Conservation (phyloP, 495 filamentous ascomycete genomes). For the Aspergillus ostianus region DNA sequence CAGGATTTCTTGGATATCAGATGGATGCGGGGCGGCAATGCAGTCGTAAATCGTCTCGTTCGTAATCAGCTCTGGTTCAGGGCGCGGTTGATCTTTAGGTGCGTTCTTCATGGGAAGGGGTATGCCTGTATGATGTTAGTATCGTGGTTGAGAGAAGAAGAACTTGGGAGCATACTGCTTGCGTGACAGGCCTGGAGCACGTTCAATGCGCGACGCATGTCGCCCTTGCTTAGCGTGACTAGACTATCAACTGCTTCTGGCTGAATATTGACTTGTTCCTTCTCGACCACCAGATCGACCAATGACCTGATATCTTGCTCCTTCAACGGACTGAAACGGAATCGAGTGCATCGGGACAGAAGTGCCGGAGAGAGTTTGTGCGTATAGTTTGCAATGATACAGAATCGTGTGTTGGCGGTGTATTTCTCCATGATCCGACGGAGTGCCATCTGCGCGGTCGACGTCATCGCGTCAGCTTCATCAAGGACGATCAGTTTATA, state of each 20-base stretch:
- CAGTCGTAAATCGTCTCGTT: slow-evolving; percentile 94
- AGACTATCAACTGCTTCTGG: slow-evolving; percentile 75
- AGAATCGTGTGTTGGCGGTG: slow-evolving; percentile 96
- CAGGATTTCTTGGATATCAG: slow-evolving; percentile 81
- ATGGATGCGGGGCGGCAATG: slow-evolving; percentile 90
- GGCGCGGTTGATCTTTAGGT: slow-evolving; percentile 53
- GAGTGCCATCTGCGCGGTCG: slow-evolving; percentile 94
- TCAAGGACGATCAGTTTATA: slow-evolving; percentile 98
- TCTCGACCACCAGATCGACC: slow-evolving; percentile 86
- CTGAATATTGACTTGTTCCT: slow-evolving; percentile 81
- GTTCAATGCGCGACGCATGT: slow-evolving; percentile 94
- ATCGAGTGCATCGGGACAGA: slow-evolving; percentile 89
- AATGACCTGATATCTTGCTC: slow-evolving; percentile 76
- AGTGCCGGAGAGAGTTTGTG: slow-evolving; percentile 97
- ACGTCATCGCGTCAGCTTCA: slow-evolving; percentile 98
- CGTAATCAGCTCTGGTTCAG: slow-evolving; percentile 75
- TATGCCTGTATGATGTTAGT: slow-evolving; percentile 45
- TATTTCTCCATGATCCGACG: slow-evolving; percentile 99
- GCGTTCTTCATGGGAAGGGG: slow-evolving; percentile 66
- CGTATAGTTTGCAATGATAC: slow-evolving; percentile 98
- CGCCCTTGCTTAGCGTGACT: slow-evolving; percentile 85
- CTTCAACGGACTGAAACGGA: slow-evolving; percentile 92
- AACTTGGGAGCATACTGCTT: slow-evolving; percentile 58
- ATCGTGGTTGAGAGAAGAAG: not conserved
- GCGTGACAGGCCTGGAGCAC: slow-evolving; percentile 97